Base-by-base conservation (phyloP, 768 basidiomycete genomes). In the Kockovaella imperatae region DNA sequence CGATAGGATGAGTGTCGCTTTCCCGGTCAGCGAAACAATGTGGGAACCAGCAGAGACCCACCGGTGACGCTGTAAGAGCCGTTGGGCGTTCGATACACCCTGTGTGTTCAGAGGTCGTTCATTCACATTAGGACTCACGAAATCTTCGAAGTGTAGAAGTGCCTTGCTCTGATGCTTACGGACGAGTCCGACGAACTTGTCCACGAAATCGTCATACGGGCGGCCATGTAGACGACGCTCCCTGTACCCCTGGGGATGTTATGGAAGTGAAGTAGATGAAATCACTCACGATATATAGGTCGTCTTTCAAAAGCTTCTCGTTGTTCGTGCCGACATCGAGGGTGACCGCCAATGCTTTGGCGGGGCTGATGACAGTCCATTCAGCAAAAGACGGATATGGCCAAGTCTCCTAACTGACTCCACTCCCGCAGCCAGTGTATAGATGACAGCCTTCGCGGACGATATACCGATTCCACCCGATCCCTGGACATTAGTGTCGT, bases 131-230 rank as follows among this genome's bases (percentile, higher is more conserved):
- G 4, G 8, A 54, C 63, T 53, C 35, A 65, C 86, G 52, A 87
- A 87, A 59, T 89, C 86, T 63, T 90, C 87, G 47, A 89, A 87
- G 64, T 91, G 87, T 3, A 74, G 72, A 3, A 88, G 75, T 61
- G 77, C 73, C 48, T 77, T 72, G 0, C 83, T 83, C 53, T 78
- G 77, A 62, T 87, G 69, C 64, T 86, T 87, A 38, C 81, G 77
- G 5, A 87, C 80, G 10, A 87, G 75, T 54, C 83, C 81, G 3
- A 87, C 80, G 59, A 89, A 86, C 79, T 79, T 80, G 74, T 87
- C 83, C 3, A 87, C 75, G 57, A 90, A 89, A 35, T 74, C 64
- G 62, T 88, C 83, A 56, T 91, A 91, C 15, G 77, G 76, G 41
- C 81, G 73, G 8, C 87, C 87, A 30, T 80, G 75, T 23, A 89